Evolutionary conservation across 2,329 filamentous ascomycete genomes (phyloP).

Genomic region (Annulohypoxylon truncatum): DNA sequence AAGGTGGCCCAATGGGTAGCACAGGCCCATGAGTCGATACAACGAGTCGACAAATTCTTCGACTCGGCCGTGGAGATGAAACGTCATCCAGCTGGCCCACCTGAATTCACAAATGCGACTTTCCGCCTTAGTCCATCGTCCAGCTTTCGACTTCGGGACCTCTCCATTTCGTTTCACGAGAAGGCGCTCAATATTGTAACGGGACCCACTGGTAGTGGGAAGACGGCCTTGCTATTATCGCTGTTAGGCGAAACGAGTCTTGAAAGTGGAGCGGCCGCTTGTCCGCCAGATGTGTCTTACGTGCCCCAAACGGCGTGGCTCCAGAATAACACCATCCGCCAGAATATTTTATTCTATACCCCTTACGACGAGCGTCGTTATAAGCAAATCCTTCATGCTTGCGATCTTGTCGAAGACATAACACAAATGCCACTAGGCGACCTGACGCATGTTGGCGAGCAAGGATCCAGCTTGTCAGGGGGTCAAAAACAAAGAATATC

Average conservation of each 20-base stretch:
- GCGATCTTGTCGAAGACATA: slow-evolving; percentile 33
- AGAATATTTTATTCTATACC: slow-evolving; percentile 50
- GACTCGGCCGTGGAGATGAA: slow-evolving; percentile 37
- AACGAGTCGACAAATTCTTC: slow-evolving; percentile 50
- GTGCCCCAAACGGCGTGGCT: slow-evolving; percentile 50
- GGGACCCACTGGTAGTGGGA: slow-evolving; percentile 51
- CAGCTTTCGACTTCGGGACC: slow-evolving; percentile 42
- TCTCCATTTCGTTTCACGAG: slow-evolving; percentile 19
- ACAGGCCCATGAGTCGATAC: slow-evolving; percentile 45
- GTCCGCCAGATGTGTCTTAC: slow-evolving; percentile 51
- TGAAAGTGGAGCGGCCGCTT: slow-evolving; percentile 40
- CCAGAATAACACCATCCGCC: slow-evolving; percentile 50
- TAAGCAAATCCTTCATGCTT: slow-evolving; percentile 35
- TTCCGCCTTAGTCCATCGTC: slow-evolving; percentile 45
- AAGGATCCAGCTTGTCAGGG: slow-evolving; percentile 47
- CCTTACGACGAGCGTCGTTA: slow-evolving; percentile 49
- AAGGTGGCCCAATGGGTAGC: slow-evolving; percentile 45
- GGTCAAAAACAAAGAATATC: slow-evolving; percentile 48
- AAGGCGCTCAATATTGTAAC: slow-evolving; percentile 50
- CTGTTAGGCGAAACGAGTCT: slow-evolving; percentile 47
- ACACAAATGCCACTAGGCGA: slow-evolving; percentile 39
- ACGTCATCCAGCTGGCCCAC: slow-evolving; percentile 47
- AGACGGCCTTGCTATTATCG: slow-evolving; percentile 48
- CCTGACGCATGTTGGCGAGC: slow-evolving; percentile 46
- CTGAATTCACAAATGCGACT: slow-evolving; percentile 46